A percentile compares a stretch with the other conserved stretches of the same genome.
These are phyloP conservation scores for Phanerochaete sordida DNA, from an alignment of 768 basidiomycete genomes.

Conservation along the genomic window DNA sequence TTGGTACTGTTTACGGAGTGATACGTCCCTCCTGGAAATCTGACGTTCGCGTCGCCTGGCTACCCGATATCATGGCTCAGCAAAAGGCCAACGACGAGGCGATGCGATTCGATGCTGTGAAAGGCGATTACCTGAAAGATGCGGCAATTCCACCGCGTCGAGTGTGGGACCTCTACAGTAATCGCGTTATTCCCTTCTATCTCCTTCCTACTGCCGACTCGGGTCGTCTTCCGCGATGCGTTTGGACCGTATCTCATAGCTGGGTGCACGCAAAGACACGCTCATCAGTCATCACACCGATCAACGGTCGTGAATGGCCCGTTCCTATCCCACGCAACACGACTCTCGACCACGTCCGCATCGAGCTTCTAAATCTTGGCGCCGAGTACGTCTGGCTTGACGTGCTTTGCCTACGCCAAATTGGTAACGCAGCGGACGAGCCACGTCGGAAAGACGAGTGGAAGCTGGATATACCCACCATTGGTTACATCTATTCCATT, in stretches of 20 bases:
- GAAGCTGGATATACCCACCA: not conserved
- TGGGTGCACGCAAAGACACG: not conserved
- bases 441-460: not conserved
- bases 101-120: not conserved
- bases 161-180: not conserved
- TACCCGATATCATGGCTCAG: too few relatives aligned
- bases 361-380: not conserved
- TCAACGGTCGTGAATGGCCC: not conserved
- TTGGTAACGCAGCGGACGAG: not conserved
- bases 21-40: not conserved
- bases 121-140: not conserved
- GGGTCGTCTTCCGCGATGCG: not conserved
- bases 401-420: not conserved
- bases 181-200: not conserved
- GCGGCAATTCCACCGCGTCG: not conserved
- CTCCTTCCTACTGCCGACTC: not conserved
- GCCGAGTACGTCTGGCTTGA: not conserved
- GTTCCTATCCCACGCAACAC: not conserved
- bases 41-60: not conserved
- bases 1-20: not conserved
- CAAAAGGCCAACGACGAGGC: too few relatives aligned
- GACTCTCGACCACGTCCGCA: not conserved
- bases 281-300: not conserved
- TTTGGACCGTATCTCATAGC: not conserved
- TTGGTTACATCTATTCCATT: not conserved